Evolutionary conservation across 495 filamentous ascomycete genomes (phyloP).

Genomic region (Parmelia sp.): DNA sequence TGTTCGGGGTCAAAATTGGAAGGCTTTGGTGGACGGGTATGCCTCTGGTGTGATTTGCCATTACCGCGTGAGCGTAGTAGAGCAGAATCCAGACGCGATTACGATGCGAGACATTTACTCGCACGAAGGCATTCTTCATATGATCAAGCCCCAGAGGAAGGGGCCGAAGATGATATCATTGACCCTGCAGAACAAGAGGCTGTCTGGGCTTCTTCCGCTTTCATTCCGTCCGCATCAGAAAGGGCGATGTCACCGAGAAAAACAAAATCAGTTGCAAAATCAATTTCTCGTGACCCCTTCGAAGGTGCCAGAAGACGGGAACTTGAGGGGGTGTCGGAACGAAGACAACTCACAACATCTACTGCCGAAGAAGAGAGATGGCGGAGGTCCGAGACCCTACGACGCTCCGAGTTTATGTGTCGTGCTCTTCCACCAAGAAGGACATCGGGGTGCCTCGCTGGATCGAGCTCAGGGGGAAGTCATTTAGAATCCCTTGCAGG

Average conservation of each 20-base stretch:
- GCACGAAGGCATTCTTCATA: conserved; percentile 22
- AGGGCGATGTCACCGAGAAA: not conserved
- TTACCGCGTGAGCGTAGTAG: conserved; percentile 15
- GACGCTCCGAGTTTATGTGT: not conserved
- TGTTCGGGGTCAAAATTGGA: conserved; percentile 16
- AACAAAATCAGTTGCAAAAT: not conserved
- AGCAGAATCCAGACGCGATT: conserved; percentile 22
- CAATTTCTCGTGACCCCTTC: not conserved
- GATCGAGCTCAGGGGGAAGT: not conserved
- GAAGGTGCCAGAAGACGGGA: conserved; percentile 1
- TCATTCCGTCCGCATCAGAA: not conserved
- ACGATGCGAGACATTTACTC: conserved; percentile 21
- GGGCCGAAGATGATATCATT: conserved; percentile 3
- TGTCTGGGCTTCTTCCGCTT: not conserved
- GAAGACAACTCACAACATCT: conserved; percentile 6
- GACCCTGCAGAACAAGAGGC: conserved; percentile 3
- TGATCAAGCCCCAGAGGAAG: conserved; percentile 6
- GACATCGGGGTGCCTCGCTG: not conserved
- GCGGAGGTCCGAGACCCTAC: conserved; percentile 1
- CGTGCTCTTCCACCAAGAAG: conserved; percentile 3
- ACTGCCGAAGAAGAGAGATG: conserved; percentile 6
- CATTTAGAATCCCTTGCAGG: not conserved
- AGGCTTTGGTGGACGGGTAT: conserved; percentile 20
- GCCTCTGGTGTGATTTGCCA: conserved; percentile 30
- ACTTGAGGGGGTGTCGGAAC: not conserved